Percentiles rank a stretch among this genome's conserved stretches.
These are phyloP conservation scores for Magnusiomyces fungicola DNA, from an alignment of 1,139 yeast genomes.

Conservation along the genomic window DNA sequence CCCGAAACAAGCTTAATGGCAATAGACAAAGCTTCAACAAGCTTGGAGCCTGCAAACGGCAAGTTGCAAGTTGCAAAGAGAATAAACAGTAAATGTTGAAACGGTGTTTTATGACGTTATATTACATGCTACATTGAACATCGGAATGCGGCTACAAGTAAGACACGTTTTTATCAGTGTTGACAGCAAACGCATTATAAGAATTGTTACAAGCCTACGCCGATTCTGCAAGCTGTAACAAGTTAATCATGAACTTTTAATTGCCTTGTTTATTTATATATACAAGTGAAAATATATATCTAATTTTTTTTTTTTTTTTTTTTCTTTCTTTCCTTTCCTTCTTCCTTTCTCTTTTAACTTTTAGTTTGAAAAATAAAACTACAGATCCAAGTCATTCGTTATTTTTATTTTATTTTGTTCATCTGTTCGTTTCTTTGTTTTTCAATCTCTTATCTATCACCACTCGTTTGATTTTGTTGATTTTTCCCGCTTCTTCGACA, in stretches of 20 bases:
- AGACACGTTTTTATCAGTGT: not conserved
- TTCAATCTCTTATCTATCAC: not conserved
- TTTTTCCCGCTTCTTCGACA: not conserved
- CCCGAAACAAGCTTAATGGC: too few relatives aligned
- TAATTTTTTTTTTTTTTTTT: constrained; percentile 1
- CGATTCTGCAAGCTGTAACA: not conserved
- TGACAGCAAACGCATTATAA: not conserved
- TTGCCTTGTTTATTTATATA: not conserved
- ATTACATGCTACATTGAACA: too few relatives aligned
- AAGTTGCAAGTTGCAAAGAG: too few relatives aligned
- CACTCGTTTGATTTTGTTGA: not conserved
- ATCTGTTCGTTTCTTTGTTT: not conserved
- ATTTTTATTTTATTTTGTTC: not conserved
- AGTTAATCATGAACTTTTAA: not conserved
- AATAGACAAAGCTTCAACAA: too few relatives aligned
- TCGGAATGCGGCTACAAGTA: not conserved
- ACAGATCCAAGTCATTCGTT: not conserved
- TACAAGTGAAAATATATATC: not conserved
- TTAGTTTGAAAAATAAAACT: not conserved
- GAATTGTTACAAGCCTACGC: not conserved
- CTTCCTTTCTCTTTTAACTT: not conserved
- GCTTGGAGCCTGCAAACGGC: too few relatives aligned
- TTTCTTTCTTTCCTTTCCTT: not conserved
- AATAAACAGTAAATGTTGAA: too few relatives aligned
- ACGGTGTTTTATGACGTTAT: too few relatives aligned